Base-by-base conservation (phyloP, 2,329 filamentous ascomycete genomes). In the Ophidiomyces ophidiicola region DNA sequence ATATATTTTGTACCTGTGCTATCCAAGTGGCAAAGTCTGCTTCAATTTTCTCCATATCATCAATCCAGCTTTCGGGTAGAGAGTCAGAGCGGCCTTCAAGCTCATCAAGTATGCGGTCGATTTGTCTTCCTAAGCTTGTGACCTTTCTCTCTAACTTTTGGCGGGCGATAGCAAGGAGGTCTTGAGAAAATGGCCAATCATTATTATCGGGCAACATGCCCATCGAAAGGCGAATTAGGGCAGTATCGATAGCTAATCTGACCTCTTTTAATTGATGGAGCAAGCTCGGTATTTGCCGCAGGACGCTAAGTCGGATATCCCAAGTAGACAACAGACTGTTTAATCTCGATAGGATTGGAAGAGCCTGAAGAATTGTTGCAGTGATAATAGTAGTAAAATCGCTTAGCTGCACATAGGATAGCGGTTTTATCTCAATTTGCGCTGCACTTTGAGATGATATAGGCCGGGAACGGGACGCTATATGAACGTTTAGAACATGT, bases 301-400 rank as follows among this genome's bases (percentile, higher is more conserved):
- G 64, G 4, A 94, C 78, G 1, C 73, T 63, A 10, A 96, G 63
- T 14, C 90, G 79, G 28, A 82, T 70, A 18, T 71, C 77, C 90
- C 90, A 98, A 1, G 71, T 71, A 41, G 77, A 74, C 35, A 96
- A 66, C n/a, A 92, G 61, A 6, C 72, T 71, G 39, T 76, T 77
- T 15, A 98, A 62, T 39, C 72, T 78, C 6, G 84, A 80, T 29
- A 94, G 64, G 43, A 82, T 79, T 1, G 90, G 90, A 14, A 98
- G 69, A 3, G 85, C 77, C 54, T 90, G 83, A n/a, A 98, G 64
- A 12, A 94, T 82, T 23, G 88, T 93, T 19, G 87, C 83, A 1
- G 90, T 94, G 41, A 96, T 74, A 32, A 96, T 72, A 17, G 88
- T 84, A 6, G 85, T 87, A 52, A 94, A 76, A 58, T 96, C 90